Percentiles rank a stretch among this genome's conserved stretches.
Evolutionary conservation across 2,329 filamentous ascomycete species (phyloP).

Genomic region (Xylariales sp.): DNA sequence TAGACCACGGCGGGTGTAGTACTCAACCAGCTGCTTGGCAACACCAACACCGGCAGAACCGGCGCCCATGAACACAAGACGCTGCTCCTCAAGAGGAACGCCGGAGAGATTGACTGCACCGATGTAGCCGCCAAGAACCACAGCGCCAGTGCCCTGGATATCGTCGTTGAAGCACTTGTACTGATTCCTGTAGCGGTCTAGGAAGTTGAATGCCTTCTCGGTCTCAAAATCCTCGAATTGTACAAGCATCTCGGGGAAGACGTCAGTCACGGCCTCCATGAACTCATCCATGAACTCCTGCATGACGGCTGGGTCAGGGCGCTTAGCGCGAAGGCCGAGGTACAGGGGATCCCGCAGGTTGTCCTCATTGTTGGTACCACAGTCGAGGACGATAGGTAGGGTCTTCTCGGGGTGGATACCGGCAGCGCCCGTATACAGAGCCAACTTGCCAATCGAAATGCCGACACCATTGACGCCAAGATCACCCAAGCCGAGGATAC

Average conservation of each 20-base stretch:
- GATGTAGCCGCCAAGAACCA: slow-evolving; percentile 71
- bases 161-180: slow-evolving; percentile 99
- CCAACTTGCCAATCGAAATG: slow-evolving; percentile 94
- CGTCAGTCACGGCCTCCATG: slow-evolving; percentile 84
- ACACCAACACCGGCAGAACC: slow-evolving; percentile 96
- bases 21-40: slow-evolving; percentile 95
- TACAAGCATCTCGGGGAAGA: slow-evolving; percentile 64
- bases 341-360: slow-evolving; percentile 73
- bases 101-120: slow-evolving; percentile 78
- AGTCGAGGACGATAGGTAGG: slow-evolving; percentile 65
- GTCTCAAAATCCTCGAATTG: slow-evolving; percentile 98
- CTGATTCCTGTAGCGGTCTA: slow-evolving; percentile 80
- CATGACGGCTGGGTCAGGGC: slow-evolving; percentile 73
- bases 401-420: slow-evolving; percentile 89
- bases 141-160: slow-evolving; percentile 94
- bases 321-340: slow-evolving; percentile 81
- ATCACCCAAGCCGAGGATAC: slow-evolving; percentile 88
- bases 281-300: slow-evolving; percentile 95
- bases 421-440: slow-evolving; percentile 91
- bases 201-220: slow-evolving; percentile 80
- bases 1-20: slow-evolving; percentile 89
- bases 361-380: slow-evolving; percentile 61
- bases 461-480: slow-evolving; percentile 96
- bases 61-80: slow-evolving; percentile 92
- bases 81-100: slow-evolving; percentile 83